phyloP scores from a whole-genome alignment of 129 eudicot genomes.

The Heracleum sosnowskyi region DNA sequence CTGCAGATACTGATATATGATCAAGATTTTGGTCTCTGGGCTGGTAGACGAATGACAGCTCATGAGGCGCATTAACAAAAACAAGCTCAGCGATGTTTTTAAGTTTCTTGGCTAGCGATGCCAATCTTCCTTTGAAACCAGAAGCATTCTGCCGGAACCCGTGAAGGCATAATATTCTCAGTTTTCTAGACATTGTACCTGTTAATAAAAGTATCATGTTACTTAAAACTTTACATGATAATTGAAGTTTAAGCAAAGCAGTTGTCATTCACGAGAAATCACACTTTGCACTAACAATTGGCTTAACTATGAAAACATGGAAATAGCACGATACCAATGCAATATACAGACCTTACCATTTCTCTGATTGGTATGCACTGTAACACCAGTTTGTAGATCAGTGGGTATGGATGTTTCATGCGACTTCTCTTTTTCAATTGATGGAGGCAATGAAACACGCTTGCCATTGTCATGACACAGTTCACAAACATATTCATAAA shows the following conservation, averaged over 20 bases:
- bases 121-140: constrained; percentile 83
- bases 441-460: constrained; percentile 19
- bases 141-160: constrained; percentile 98
- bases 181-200: constrained; percentile 38
- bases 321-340: neutral
- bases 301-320: neutral
- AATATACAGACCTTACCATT: constrained; percentile 30
- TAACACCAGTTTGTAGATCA: constrained; percentile 15
- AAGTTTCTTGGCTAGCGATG: constrained; percentile 74
- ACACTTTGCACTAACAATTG: neutral
- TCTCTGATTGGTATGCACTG: constrained; percentile 7
- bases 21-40: constrained; percentile 19
- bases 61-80: constrained; percentile 77
- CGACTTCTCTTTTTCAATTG: constrained; percentile 10
- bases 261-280: neutral
- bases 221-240: neutral
- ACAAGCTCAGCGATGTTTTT: constrained; percentile 77
- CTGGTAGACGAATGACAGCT: constrained; percentile 65
- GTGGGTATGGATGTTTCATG: constrained; percentile 4
- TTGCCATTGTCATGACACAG: constrained; percentile 65
- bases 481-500: constrained; percentile 54
- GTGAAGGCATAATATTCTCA: constrained; percentile 80
- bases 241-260: neutral
- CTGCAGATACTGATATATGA: neutral
- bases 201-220: neutral